Conservation (phyloP, 371 early-diverging fungal species). For the Dipsacomyces acuminosporus region DNA sequence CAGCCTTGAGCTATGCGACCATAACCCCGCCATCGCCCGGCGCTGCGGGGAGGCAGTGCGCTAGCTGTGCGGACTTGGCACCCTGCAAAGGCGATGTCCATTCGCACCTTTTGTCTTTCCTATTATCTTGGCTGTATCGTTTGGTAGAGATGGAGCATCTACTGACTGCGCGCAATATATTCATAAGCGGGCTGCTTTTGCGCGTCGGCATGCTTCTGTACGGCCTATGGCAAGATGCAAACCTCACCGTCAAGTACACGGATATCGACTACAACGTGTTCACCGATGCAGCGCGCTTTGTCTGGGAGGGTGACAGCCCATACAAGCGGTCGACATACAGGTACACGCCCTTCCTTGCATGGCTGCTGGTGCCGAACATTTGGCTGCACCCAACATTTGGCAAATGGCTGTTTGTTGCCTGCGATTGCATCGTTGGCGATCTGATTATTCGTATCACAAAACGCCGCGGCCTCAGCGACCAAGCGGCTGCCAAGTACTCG, state of each 20-base stretch:
- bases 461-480: constrained; percentile 27
- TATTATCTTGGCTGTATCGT: too few species aligned
- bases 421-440: constrained; percentile 72
- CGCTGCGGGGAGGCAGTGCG: too few species aligned
- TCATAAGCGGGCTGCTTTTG: constrained; percentile 47
- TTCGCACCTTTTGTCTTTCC: too few species aligned
- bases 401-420: constrained; percentile 78
- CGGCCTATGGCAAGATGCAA: constrained; percentile 80
- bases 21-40: too few species aligned
- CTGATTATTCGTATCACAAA: constrained; percentile 50
- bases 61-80: too few species aligned
- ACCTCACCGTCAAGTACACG: constrained; percentile 87
- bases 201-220: constrained; percentile 67
- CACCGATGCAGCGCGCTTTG: constrained; percentile 84
- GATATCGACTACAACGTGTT: constrained; percentile 97
- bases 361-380: constrained; percentile 75
- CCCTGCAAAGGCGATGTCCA: too few species aligned
- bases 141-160: constrained; percentile 3
- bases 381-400: constrained; percentile 71
- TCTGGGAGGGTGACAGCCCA: constrained; percentile 70
- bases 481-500: constrained; percentile 50
- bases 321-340: constrained; percentile 91
- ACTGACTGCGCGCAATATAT: constrained; percentile 26
- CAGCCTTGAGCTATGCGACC: too few species aligned
- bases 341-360: constrained; percentile 92